phyloP scores from a whole-genome alignment of 169 alveolate genomes.

The Eimeria praecox region DNA sequence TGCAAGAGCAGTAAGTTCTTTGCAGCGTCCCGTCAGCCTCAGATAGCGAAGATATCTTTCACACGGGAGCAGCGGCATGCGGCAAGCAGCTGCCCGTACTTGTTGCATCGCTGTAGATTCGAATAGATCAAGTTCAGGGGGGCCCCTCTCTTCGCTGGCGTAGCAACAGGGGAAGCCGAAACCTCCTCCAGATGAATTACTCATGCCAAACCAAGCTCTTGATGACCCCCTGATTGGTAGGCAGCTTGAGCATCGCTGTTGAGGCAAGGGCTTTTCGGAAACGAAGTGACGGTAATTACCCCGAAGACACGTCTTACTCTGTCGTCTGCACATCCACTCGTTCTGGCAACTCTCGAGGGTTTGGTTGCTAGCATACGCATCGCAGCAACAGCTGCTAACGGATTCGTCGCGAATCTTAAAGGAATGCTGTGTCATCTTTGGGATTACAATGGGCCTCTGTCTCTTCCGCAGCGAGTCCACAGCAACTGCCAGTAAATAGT shows the following conservation, averaged over 20 bases:
- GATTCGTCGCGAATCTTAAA: not conserved
- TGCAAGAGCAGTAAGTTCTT: constrained; percentile 52
- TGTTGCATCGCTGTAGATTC: constrained; percentile 63
- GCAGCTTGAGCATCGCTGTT: constrained; percentile 62
- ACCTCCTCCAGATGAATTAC: not conserved
- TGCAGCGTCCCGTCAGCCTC: constrained; percentile 53
- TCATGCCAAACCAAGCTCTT: not conserved
- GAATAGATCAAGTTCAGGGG: constrained; percentile 56
- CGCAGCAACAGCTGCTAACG: constrained; percentile 1
- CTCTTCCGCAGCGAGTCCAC: constrained; percentile 23
- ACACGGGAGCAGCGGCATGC: constrained; percentile 48
- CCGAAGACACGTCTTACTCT: not conserved
- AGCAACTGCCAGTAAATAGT: constrained; percentile 48
- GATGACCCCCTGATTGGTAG: constrained; percentile 50
- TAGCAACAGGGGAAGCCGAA: not conserved
- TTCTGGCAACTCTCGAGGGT: not conserved
- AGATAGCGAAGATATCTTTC: constrained; percentile 57
- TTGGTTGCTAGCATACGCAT: not conserved
- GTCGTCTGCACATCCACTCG: not conserved
- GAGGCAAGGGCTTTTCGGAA: not conserved
- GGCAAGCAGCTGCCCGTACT: constrained; percentile 39
- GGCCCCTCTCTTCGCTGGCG: constrained; percentile 6
- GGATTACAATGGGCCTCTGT: constrained; percentile 31
- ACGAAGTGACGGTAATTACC: not conserved
- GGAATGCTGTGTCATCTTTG: not conserved